phyloP scores from a whole-genome alignment of 225 moss, liverwort and hornwort genomes.

The Physcomitrium patens region DNA sequence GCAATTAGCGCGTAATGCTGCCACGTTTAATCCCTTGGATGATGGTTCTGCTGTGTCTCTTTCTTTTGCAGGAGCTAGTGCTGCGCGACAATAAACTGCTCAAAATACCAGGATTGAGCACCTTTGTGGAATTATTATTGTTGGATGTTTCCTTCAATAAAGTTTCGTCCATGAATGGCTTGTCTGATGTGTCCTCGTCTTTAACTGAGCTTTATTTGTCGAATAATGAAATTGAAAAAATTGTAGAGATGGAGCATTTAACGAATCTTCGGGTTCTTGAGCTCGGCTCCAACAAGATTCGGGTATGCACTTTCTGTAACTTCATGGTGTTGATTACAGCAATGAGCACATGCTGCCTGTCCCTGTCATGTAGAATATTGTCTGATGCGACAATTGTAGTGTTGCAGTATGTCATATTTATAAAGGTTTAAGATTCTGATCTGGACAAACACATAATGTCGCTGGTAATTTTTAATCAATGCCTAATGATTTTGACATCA shows the following conservation, averaged over 20 bases:
- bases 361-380: background rate
- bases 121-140: conserved; percentile 57
- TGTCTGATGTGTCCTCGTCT: conserved; percentile 51
- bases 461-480: background rate
- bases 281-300: conserved; percentile 88
- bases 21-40: background rate
- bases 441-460: background rate
- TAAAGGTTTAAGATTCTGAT: conserved; percentile 5
- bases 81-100: conserved; percentile 89
- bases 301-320: conserved; percentile 37
- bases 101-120: conserved; percentile 59
- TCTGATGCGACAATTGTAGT: background rate
- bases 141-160: conserved; percentile 93
- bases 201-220: conserved; percentile 75
- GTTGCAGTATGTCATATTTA: background rate
- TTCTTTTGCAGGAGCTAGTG: conserved; percentile 69
- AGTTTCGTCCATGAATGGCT: conserved; percentile 69
- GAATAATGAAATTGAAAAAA: conserved; percentile 73
- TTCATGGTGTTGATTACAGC: background rate
- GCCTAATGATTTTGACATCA: background rate
- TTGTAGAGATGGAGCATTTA: conserved; percentile 84
- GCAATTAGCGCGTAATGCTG: background rate
- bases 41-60: conserved; percentile 7
- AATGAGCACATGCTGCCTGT: background rate
- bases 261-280: conserved; percentile 74